Base-by-base conservation (phyloP, 805 yeast species). In the Pichia occidentalis region DNA sequence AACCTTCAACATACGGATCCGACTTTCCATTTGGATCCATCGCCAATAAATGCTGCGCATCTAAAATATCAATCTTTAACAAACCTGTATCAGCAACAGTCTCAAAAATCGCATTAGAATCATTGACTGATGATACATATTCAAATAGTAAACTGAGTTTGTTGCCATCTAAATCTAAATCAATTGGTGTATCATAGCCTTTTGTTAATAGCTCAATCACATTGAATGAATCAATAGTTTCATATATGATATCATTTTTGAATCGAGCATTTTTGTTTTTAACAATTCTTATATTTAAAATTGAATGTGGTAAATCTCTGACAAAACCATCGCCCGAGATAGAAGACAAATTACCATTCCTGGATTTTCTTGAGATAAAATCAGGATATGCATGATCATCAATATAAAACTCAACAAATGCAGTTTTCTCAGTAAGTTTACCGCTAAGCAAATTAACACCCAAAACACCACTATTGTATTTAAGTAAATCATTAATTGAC, bases 21-120 rank as follows among this genome's bases (percentile, higher is more conserved):
- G 90, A 79, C 51, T 77, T 78, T 39, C 92, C 92, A 50, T 79
- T 80, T 37, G 73, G 62, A 56, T 84, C 92, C 32, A 75, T 81
- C 7, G 86, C 60, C 34, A 58, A 53, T 42, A 84, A 61, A 35
- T 65, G 59, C 19, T 65, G 65, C 22, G 77, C 92, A 33, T 73
- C 67, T 26, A 78, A 50, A 37, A 84, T 61, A 26, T 74, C 77
- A 47, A 83, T 54, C 30, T 69, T 65, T 34, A 83, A 55, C 10
- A 63, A 47, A 50, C 94, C 94, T 18, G 85, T 81, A 54, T 84
- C 90, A 42, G 67, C 53, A 42, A 81, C 68, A 5, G 81, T 68
- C 50, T 83, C 92, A 18, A 37, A 35, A n/a, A 29, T 23, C 18
- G 24, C 14, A 25, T 29, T 22, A 17, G 71, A 60, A 10, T 72